Conservation (phyloP, 768 basidiomycete genomes). For the Wakefieldia striispora region DNA sequence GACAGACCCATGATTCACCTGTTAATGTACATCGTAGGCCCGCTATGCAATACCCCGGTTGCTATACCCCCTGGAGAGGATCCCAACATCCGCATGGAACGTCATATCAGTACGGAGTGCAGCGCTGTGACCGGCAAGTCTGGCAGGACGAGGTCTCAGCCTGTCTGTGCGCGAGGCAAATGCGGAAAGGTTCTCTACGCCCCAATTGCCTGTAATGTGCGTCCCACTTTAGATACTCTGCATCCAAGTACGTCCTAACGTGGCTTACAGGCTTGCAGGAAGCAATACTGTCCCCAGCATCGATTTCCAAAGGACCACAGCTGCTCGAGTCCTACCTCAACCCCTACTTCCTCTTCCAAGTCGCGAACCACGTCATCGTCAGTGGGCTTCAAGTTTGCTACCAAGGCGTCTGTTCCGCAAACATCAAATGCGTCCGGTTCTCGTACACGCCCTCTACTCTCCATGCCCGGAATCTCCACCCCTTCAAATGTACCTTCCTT, state of each 20-base stretch:
- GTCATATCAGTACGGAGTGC: slow-evolving; percentile 66
- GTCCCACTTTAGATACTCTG: slow-evolving; percentile 28
- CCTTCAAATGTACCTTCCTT: slow-evolving; percentile 15
- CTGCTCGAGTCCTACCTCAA: slow-evolving; percentile 38
- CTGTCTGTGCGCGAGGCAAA: slow-evolving; percentile 55
- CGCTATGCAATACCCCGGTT: slow-evolving; percentile 73
- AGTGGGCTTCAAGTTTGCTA: slow-evolving; percentile 4
- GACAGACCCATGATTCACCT: background rate
- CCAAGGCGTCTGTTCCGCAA: slow-evolving; percentile 2
- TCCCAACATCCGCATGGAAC: slow-evolving; percentile 79
- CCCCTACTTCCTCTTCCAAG: slow-evolving; percentile 12
- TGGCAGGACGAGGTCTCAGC: slow-evolving; percentile 45
- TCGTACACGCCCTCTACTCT: background rate
- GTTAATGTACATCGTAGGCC: slow-evolving; percentile 44
- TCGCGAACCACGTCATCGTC: slow-evolving; percentile 1
- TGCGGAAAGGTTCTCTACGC: slow-evolving; percentile 75
- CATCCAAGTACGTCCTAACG: background rate
- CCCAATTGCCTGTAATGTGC: slow-evolving; percentile 71
- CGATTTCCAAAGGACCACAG: slow-evolving; percentile 75
- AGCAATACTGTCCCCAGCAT: slow-evolving; percentile 75
- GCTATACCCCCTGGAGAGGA: slow-evolving; percentile 76
- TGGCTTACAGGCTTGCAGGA: slow-evolving; percentile 57
- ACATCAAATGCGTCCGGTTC: slow-evolving; percentile 8
- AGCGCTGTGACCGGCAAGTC: slow-evolving; percentile 65
- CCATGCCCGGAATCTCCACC: slow-evolving; percentile 8